These are phyloP conservation scores for Phytopythium chamaehyphon DNA, from an alignment of 352 stramenopile genomes.

Conservation along the genomic window DNA sequence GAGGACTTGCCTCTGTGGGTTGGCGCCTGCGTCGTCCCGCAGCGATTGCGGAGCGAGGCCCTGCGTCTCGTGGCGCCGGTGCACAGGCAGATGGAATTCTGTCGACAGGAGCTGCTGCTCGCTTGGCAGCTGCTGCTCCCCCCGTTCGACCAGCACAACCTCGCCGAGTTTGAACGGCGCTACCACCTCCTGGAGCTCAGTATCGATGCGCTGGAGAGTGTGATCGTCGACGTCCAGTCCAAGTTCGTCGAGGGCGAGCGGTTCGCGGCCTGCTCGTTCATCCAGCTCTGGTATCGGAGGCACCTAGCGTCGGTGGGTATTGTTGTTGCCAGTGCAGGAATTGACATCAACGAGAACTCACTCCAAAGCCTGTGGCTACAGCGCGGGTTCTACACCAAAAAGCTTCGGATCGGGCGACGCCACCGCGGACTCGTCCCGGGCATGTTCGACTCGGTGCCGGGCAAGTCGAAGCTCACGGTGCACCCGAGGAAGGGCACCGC, in stretches of 20 bases:
- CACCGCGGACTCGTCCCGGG: slow-evolving; percentile 48
- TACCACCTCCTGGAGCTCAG: slow-evolving; percentile 28
- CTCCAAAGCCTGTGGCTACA: slow-evolving; percentile 1
- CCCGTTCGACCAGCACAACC: slow-evolving; percentile 31
- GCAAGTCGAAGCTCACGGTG: slow-evolving; percentile 37
- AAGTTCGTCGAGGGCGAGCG: slow-evolving; percentile 25
- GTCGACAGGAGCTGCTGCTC: slow-evolving; percentile 20
- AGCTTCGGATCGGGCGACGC: slow-evolving; percentile 31
- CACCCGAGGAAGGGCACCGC: slow-evolving; percentile 11
- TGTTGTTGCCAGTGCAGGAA: not conserved
- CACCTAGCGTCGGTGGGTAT: slow-evolving; percentile 27
- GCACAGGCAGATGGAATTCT: slow-evolving; percentile 35
- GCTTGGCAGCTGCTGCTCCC: slow-evolving; percentile 37
- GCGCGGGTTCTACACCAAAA: slow-evolving; percentile 57
- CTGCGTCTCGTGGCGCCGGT: slow-evolving; percentile 28
- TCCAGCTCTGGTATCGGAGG: slow-evolving; percentile 45
- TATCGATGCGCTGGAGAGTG: slow-evolving; percentile 17
- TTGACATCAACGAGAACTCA: slow-evolving; percentile 1
- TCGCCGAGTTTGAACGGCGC: slow-evolving; percentile 36
- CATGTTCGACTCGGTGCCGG: slow-evolving; percentile 59
- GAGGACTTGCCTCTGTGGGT: slow-evolving; percentile 41
- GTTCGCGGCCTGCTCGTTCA: slow-evolving; percentile 25
- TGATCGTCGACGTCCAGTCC: slow-evolving; percentile 27
- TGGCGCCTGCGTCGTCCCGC: slow-evolving; percentile 24
- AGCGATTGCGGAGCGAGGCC: slow-evolving; percentile 35